Evolutionary conservation across 2,329 filamentous ascomycete genomes (phyloP).

Genomic region (Sclerotinia nivalis): DNA sequence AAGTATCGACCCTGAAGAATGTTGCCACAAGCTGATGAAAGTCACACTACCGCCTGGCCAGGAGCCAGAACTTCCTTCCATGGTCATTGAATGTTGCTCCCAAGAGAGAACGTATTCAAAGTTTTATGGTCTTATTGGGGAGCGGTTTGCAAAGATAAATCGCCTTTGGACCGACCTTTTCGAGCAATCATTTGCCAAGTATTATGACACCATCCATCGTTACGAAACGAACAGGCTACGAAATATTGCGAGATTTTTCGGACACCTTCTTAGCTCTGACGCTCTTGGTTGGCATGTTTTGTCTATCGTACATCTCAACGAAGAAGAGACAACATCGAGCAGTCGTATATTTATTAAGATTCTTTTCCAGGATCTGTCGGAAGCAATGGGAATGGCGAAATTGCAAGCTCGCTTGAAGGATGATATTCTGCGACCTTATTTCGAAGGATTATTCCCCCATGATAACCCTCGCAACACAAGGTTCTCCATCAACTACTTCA

Average conservation of each 20-base stretch:
- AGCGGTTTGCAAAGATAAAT: conserved; percentile 95
- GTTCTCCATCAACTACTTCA: conserved; percentile 99
- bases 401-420: conserved; percentile 76
- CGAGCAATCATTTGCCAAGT: conserved; percentile 84
- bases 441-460: conserved; percentile 84
- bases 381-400: conserved; percentile 81
- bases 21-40: conserved; percentile 94
- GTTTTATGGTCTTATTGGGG: conserved; percentile 92
- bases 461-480: conserved; percentile 88
- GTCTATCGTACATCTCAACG: conserved; percentile 82
- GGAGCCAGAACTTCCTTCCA: conserved; percentile 88
- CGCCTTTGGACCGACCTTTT: conserved; percentile 92
- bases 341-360: conserved; percentile 99
- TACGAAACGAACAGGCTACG: conserved; percentile 94
- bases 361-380: conserved; percentile 85
- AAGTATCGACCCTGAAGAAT: conserved; percentile 93
- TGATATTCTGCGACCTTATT: conserved; percentile 72
- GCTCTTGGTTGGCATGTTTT: conserved; percentile 91
- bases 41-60: conserved; percentile 83
- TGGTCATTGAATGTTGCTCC: conserved; percentile 96
- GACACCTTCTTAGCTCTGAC: conserved; percentile 83
- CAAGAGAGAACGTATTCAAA: conserved; percentile 98
- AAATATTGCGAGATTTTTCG: conserved; percentile 94
- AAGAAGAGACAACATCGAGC: conserved; percentile 94
- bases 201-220: conserved; percentile 96